Evolutionary conservation across 2,329 filamentous ascomycete genomes (phyloP), one percentile per base, ranked within the genome.

Genomic region (Neonectria sp.): DNA sequence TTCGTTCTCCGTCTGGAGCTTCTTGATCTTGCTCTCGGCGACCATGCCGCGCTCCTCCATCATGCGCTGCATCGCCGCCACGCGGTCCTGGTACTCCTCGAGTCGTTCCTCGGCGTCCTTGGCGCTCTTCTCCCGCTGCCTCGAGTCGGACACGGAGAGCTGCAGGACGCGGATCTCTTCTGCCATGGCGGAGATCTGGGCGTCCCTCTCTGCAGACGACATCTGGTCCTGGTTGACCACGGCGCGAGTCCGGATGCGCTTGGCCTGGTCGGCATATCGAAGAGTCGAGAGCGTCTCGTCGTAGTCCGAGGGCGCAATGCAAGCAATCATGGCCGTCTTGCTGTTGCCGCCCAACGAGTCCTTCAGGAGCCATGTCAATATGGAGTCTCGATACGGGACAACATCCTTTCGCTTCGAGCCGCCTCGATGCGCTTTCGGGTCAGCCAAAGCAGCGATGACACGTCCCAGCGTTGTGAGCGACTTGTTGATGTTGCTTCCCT

Each of bases 271-370:
- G 24, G 96, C 96, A 80, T 99, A 99, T 43, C 96, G 94, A 13
- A 99, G 89, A 1, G 96, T 99, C 3, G 94, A 97, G 2, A 99
- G 88, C 0, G 96, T 99, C 80, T 99, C 96, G 64, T 99, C 96
- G 78, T 99, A 98, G 82, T 99, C 96, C 1, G 93, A 92, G 0
- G 96, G 96, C 6, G 95, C 92, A 74, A 99, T 97, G 79, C 96
- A 98, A 9, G 96, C 96, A 76, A 99, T 98, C 96, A 99, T 99
- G 69, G 96, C 96, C 11, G 96, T 99, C 82, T 98, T 99, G 77
- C 92, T 95, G 86, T 99, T 99, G 62, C 96, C 96, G 13, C 96
- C 96, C 0, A 99, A 86, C 2, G 93, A 97, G 81, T 99, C 96
- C 80, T 98, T 98, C 71, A 99, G 87, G 4, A 99, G 88, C 95